Percentiles rank a stretch among this genome's conserved stretches.
Conservation (phyloP, 495 filamentous ascomycete genomes). For the Aspergillus funiculosus region DNA sequence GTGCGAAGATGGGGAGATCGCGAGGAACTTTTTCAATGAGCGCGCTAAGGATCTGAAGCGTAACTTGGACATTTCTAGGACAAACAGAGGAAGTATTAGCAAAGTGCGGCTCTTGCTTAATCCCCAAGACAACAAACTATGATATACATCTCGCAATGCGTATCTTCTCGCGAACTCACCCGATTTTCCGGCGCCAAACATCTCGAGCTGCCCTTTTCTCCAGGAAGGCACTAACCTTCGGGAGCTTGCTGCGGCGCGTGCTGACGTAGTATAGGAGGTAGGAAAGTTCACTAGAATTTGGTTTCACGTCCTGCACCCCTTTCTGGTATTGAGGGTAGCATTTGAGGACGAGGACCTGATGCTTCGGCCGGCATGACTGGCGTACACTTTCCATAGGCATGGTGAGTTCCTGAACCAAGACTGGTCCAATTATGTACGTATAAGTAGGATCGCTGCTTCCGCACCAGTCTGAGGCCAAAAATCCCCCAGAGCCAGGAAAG, state of each 20-base stretch:
- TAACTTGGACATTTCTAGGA: conserved; percentile 82
- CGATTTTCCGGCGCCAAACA: conserved; percentile 72
- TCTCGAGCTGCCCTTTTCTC: conserved; percentile 85
- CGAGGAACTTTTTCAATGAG: conserved; percentile 88
- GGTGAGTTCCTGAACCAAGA: neutral
- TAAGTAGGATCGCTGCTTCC: neutral
- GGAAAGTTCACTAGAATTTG: conserved; percentile 89
- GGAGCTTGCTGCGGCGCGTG: conserved; percentile 85
- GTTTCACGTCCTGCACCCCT: conserved; percentile 81
- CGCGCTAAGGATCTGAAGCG: conserved; percentile 78
- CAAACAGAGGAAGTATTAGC: conserved; percentile 6
- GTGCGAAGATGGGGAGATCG: conserved; percentile 80
- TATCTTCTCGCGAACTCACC: conserved; percentile 50
- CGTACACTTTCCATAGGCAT: conserved; percentile 54
- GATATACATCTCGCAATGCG: neutral
- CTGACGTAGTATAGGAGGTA: conserved; percentile 94
- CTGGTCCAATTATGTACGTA: neutral
- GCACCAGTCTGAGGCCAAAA: too few species aligned
- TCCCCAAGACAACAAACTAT: too few species aligned
- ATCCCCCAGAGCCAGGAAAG: neutral
- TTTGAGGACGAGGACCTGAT: conserved; percentile 87
- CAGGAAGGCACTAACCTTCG: conserved; percentile 86
- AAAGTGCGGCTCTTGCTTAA: too few species aligned
- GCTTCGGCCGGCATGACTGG: conserved; percentile 72
- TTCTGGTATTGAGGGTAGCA: conserved; percentile 90